Evolutionary conservation across 192 early-diverging fungal genomes (phyloP).

Genomic region (Mortierella antarctica): DNA sequence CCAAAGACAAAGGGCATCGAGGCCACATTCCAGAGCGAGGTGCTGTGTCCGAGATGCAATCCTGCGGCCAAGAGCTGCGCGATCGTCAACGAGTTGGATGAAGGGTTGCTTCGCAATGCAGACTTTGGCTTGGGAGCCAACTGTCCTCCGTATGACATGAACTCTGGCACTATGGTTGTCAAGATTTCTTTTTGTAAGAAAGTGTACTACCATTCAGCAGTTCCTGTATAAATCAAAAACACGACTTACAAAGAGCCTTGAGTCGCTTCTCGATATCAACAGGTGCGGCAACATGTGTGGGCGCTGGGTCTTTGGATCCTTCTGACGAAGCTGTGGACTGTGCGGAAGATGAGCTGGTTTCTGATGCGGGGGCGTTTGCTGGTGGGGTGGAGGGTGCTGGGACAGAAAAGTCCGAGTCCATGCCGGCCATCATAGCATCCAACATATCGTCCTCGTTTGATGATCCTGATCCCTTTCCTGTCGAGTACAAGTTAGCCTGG

Average conservation of each 20-base stretch:
- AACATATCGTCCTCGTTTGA: slow-evolving; percentile 39
- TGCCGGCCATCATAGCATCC: slow-evolving; percentile 52
- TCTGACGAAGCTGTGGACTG: background rate
- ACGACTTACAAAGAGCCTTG: slow-evolving; percentile 44
- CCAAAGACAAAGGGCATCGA: slow-evolving; percentile 93
- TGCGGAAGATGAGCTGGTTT: background rate
- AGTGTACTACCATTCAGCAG: background rate
- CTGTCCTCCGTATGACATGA: slow-evolving; percentile 43
- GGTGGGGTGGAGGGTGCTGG: slow-evolving; percentile 20
- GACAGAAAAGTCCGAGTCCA: slow-evolving; percentile 46
- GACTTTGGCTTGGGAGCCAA: slow-evolving; percentile 46
- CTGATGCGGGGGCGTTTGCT: background rate
- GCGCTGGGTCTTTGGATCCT: slow-evolving; percentile 13
- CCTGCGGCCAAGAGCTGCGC: slow-evolving; percentile 81
- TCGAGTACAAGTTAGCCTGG: slow-evolving; percentile 42
- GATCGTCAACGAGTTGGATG: slow-evolving; percentile 62
- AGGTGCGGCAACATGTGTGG: slow-evolving; percentile 23
- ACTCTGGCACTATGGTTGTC: slow-evolving; percentile 39
- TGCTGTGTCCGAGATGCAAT: slow-evolving; percentile 90
- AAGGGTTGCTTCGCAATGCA: slow-evolving; percentile 22
- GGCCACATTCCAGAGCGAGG: slow-evolving; percentile 78
- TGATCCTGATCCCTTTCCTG: slow-evolving; percentile 29
- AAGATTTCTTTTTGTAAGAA: background rate
- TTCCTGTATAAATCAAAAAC: background rate
- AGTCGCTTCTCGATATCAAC: slow-evolving; percentile 47